Evolutionary conservation across 306 rosid genomes (phyloP), one percentile per base, ranked within the genome.

Genomic region (Quercus mongolica): DNA sequence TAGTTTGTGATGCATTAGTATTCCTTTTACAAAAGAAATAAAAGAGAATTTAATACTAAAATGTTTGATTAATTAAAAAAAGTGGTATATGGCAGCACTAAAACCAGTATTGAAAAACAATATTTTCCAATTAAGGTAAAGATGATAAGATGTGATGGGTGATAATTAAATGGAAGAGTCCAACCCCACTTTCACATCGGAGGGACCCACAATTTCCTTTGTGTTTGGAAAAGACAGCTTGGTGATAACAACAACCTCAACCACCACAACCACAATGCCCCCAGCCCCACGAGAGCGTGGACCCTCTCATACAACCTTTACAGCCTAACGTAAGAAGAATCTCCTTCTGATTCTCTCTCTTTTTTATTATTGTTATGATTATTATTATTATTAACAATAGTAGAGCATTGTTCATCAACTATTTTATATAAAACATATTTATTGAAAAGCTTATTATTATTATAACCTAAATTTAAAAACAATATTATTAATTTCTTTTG

Each of bases 141-240:
- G 57, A 73, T 72, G 56, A 28, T 31, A 8, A 14, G 78, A 30
- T 51, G 31, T 64, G 63, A 35, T 20, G 5, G 80, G 84, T 75
- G 82, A 69, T 81, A 56, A 75, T 70, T 13, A 77, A 61, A 79
- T 69, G 74, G 15, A 63, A 55, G 51, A 21, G 79, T 64, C 76
- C 44, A 82, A 75, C 75, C 84, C 89, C 82, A 76, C 80, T 81
- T 81, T 76, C 72, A 70, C 71, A 54, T 62, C 79, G 56, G 31
- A 23, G 87, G 91, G 87, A 38, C 92, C 86, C 85, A 20, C 85
- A 20, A 61, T 30, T 76, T 90, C 92, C 97, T 78, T 81, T 86
- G 85, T 81, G 77, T 83, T 86, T 82, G 95, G 95, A 90, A 87
- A 83, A 86, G 89, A 90, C 87, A 76, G 83, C 83, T 76, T 31